Percentiles rank a stretch among this genome's conserved stretches.
Conservation (phyloP, 139 green algal species). For the Chlorella sp. region DNA sequence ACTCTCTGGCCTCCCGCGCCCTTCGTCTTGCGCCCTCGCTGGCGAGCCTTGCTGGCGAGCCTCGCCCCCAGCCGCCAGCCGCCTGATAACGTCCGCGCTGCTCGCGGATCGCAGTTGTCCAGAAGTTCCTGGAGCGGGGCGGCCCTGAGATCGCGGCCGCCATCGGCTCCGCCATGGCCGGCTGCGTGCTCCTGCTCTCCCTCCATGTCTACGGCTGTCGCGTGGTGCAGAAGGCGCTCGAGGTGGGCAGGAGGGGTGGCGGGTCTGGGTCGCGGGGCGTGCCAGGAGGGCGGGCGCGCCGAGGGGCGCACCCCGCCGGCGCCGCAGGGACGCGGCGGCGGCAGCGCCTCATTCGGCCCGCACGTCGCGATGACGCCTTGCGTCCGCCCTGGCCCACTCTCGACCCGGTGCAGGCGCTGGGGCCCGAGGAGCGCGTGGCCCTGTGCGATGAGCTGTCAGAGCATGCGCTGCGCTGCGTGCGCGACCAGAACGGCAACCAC, state of each 20-base stretch:
- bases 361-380: no score
- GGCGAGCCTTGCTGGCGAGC: constrained; percentile 18
- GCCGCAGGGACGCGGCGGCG: no score
- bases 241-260: constrained; percentile 37
- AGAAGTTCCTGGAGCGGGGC: constrained; percentile 84
- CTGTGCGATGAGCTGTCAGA: constrained; percentile 12
- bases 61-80: constrained; percentile 26
- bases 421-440: constrained; percentile 8
- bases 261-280: no score
- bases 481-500: constrained; percentile 97
- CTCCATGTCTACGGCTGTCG: constrained; percentile 94
- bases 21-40: no score
- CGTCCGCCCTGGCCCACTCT: no score
- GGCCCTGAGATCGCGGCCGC: constrained; percentile 10
- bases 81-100: constrained; percentile 56
- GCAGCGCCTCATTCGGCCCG: no score
- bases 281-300: no score
- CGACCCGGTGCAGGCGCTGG: constrained; percentile 28
- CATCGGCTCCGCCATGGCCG: constrained; percentile 47
- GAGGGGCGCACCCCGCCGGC: no score
- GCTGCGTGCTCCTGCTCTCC: constrained; percentile 63
- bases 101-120: constrained; percentile 58
- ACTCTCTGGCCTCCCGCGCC: no score
- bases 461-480: constrained; percentile 65
- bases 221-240: constrained; percentile 92